Conservation (phyloP, 306 rosid genomes). For the Quercus aquifolioides region DNA sequence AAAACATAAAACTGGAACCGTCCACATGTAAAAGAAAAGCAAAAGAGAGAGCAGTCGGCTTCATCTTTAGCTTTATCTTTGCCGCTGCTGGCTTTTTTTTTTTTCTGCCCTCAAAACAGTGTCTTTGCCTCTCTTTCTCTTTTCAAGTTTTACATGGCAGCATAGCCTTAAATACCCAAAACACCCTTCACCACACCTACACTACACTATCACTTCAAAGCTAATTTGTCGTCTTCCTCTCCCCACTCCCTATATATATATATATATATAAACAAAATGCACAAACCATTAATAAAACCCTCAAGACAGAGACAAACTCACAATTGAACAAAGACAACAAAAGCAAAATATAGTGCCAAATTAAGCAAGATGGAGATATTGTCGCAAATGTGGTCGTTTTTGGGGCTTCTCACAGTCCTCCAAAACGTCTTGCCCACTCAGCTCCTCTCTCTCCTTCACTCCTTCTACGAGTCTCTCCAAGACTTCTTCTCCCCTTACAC, state of each 20-base stretch:
- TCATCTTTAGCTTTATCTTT: constrained; percentile 61
- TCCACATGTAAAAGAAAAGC: constrained; percentile 29
- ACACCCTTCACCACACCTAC: neutral
- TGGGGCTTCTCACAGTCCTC: constrained; percentile 76
- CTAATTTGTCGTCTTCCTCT: neutral
- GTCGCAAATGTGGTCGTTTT: constrained; percentile 86
- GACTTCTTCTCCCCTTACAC: constrained; percentile 75
- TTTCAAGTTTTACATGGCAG: constrained; percentile 21
- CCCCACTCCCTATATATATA: neutral
- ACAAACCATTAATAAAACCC: neutral
- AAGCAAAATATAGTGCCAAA: neutral
- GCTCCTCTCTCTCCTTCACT: constrained; percentile 72
- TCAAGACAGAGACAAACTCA: neutral
- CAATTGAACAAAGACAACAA: neutral
- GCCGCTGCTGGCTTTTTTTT: constrained; percentile 12
- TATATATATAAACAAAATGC: neutral
- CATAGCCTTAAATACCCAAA: neutral
- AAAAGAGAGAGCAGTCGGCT: constrained; percentile 36
- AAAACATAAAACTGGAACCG: constrained; percentile 1
- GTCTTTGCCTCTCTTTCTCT: constrained; percentile 29
- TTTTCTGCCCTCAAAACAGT: constrained; percentile 27
- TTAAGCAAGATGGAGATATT: constrained; percentile 53
- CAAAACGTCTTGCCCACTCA: constrained; percentile 82
- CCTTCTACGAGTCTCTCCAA: constrained; percentile 65
- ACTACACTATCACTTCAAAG: neutral